Conservation (phyloP, 306 rosid genomes). For the Bauhinia variegata region DNA sequence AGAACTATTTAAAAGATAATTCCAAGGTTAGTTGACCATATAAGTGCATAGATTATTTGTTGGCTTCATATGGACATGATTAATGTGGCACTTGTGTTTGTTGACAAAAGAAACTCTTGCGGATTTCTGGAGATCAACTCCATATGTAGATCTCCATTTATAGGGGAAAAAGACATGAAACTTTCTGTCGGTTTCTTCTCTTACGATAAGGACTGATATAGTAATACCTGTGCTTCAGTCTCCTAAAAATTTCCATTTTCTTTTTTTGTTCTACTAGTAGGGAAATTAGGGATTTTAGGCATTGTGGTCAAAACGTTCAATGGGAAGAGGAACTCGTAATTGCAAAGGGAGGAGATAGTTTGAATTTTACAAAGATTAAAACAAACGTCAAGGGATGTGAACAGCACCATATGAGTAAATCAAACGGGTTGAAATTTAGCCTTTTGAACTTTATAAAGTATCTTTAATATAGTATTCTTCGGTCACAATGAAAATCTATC, state of each 20-base stretch:
- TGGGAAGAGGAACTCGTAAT: no score
- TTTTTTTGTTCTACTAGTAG: slow-evolving; percentile 12
- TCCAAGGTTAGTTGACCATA: slow-evolving; percentile 60
- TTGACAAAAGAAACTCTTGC: neutral
- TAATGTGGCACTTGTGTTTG: neutral
- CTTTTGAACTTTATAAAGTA: no score
- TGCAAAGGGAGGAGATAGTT: no score
- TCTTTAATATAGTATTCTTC: no score
- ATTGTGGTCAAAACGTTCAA: neutral
- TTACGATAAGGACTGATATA: slow-evolving; percentile 10
- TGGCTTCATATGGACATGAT: neutral
- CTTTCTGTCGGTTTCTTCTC: neutral
- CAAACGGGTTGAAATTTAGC: no score
- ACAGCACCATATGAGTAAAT: no score
- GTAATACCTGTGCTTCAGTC: slow-evolving; percentile 19
- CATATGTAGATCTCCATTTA: slow-evolving; percentile 7
- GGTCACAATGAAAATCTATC: no score
- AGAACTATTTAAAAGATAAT: slow-evolving; percentile 82
- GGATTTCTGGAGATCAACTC: neutral
- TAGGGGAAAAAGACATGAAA: slow-evolving; percentile 10
- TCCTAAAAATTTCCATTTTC: slow-evolving; percentile 12
- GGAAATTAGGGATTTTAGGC: slow-evolving; percentile 1
- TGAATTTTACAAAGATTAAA: no score
- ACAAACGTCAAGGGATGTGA: no score
- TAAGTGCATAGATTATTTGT: slow-evolving; percentile 11